A percentile compares a stretch with the other conserved stretches of the same genome.
Evolutionary conservation across 164 flowering plant genomes (phyloP).

Genomic region (Hamamelis virginiana): DNA sequence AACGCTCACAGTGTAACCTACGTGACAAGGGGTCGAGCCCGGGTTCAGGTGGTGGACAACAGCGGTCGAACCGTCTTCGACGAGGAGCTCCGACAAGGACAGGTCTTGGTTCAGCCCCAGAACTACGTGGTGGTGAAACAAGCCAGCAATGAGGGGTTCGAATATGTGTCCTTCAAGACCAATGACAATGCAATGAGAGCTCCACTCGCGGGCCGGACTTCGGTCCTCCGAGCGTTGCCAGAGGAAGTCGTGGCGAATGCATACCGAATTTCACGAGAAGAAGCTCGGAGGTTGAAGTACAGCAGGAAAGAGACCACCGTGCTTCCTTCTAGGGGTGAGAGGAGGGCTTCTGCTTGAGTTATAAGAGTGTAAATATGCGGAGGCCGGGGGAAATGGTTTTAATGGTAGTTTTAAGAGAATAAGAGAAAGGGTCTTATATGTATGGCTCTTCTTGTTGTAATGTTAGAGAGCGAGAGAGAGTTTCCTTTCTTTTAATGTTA

Average conservation of each 20-base stretch:
- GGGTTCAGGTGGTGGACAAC: conserved; percentile 34
- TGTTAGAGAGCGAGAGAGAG: too few species aligned
- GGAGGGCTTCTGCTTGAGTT: conserved; percentile 14
- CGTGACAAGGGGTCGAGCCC: conserved; percentile 24
- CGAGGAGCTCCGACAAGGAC: conserved; percentile 25
- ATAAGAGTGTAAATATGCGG: neutral
- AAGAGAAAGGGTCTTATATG: neutral
- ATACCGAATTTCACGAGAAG: conserved; percentile 21
- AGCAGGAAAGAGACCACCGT: conserved; percentile 22
- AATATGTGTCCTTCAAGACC: conserved; percentile 40
- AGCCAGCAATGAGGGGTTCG: conserved; percentile 28
- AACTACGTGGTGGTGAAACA: conserved; percentile 25
- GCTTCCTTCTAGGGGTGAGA: conserved; percentile 8
- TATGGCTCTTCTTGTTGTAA: too few species aligned
- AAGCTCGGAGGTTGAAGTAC: conserved; percentile 32
- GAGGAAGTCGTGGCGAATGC: conserved; percentile 28
- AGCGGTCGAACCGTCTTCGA: conserved; percentile 29
- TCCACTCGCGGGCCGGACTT: conserved; percentile 27
- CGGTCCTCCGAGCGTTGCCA: conserved; percentile 29
- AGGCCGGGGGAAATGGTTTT: too few species aligned
- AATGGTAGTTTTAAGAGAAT: too few species aligned
- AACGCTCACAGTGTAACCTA: conserved; percentile 37
- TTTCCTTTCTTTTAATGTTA: too few species aligned
- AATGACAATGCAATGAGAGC: conserved; percentile 28
- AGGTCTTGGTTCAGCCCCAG: conserved; percentile 37